These are phyloP conservation scores for Ophiostoma ulmi DNA, from an alignment of 2,329 filamentous ascomycete species.

Conservation along the genomic window DNA sequence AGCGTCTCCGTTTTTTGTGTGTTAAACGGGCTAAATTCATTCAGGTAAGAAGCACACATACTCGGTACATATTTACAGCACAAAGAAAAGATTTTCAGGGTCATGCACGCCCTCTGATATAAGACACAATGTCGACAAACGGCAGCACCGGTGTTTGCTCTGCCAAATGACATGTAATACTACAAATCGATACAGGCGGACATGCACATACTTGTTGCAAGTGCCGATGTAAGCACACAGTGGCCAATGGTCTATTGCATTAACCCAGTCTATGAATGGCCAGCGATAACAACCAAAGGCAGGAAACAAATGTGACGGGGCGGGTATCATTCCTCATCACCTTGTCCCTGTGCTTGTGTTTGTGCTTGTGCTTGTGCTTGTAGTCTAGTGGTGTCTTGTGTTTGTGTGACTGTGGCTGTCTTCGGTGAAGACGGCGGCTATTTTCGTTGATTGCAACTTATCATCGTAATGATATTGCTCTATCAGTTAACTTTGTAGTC, in stretches of 20 bases:
- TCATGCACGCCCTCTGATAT: background rate
- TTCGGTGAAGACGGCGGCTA: background rate
- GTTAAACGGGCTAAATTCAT: background rate
- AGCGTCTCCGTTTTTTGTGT: constrained; percentile 11
- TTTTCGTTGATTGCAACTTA: background rate
- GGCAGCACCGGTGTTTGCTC: background rate
- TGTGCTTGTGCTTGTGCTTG: background rate
- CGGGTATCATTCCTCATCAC: background rate
- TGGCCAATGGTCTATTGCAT: background rate
- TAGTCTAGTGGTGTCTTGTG: background rate
- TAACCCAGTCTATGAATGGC: background rate
- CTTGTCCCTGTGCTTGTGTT: background rate
- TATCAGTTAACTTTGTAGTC: background rate
- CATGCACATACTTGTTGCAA: background rate
- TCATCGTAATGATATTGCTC: background rate
- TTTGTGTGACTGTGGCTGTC: background rate
- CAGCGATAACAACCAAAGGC: background rate
- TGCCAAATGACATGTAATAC: background rate
- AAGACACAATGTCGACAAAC: constrained; percentile 7
- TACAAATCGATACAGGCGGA: background rate
- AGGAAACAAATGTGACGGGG: background rate
- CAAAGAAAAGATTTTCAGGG: background rate
- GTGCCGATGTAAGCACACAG: background rate
- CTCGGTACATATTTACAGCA: no score
- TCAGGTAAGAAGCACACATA: no score